phyloP scores from a whole-genome alignment of 805 yeast genomes.

The Myxozyma melibiosi region DNA sequence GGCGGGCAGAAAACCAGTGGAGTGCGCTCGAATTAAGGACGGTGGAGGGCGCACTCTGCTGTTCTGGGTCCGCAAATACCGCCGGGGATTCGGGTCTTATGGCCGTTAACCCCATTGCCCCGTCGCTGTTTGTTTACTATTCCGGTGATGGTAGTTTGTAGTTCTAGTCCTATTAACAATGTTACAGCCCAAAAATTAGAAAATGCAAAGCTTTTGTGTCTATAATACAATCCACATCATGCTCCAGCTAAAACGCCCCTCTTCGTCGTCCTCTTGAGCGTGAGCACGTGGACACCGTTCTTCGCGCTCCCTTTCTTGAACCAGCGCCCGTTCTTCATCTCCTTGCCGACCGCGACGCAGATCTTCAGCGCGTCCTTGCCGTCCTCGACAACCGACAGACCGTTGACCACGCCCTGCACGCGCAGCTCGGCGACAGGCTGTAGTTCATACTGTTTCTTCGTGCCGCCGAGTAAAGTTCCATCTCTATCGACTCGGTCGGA shows the following conservation, averaged over 20 bases:
- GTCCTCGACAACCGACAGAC: slow-evolving; percentile 22
- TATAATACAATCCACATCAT: slow-evolving; percentile 1
- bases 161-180: background rate
- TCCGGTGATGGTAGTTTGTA: no score
- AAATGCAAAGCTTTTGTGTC: slow-evolving; percentile 9
- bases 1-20: no score
- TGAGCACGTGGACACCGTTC: slow-evolving; percentile 24
- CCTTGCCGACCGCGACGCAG: slow-evolving; percentile 26
- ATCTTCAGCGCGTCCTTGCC: slow-evolving; percentile 12
- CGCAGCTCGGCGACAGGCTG: slow-evolving; percentile 16
- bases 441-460: slow-evolving; percentile 15
- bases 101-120: no score
- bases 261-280: slow-evolving; percentile 11
- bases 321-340: slow-evolving; percentile 29
- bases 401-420: slow-evolving; percentile 28
- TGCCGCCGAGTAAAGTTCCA: slow-evolving; percentile 10
- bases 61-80: no score
- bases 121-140: no score
- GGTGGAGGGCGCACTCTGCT: no score
- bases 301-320: slow-evolving; percentile 1
- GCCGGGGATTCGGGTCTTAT: no score
- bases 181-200: background rate
- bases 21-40: no score
- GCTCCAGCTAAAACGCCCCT: background rate
- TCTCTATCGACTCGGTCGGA: slow-evolving; percentile 10